Conservation (phyloP, 106 monocot genomes). For the Dioscorea dumetorum region DNA sequence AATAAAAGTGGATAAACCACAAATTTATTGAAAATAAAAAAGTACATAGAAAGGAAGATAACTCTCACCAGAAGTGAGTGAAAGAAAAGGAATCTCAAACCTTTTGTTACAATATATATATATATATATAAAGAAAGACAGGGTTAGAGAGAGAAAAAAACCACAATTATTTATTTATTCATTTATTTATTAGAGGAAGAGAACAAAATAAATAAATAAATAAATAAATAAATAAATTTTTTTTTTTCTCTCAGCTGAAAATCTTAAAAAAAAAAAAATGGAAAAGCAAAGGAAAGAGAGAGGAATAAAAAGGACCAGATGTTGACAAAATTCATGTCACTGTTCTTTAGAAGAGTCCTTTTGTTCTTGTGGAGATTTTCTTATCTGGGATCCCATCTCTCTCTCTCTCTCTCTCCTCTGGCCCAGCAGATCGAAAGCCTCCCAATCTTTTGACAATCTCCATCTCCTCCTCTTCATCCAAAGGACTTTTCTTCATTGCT, state of each 20-base stretch:
- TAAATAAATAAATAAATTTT: too few species aligned
- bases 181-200: background rate
- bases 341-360: conserved; percentile 65
- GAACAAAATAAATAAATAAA: background rate
- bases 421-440: conserved; percentile 40
- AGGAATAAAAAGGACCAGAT: conserved; percentile 51
- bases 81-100: background rate
- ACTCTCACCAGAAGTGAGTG: too few species aligned
- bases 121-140: background rate
- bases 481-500: conserved; percentile 3
- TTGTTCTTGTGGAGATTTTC: conserved; percentile 53
- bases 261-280: background rate
- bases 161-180: background rate
- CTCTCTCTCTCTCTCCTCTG: conserved; percentile 14
- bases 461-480: background rate
- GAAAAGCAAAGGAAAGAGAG: conserved; percentile 5
- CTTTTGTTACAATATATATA: background rate
- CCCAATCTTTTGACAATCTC: conserved; percentile 18
- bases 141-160: background rate
- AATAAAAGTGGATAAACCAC: too few species aligned
- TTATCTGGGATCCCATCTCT: conserved; percentile 30
- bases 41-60: too few species aligned
- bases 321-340: conserved; percentile 73
- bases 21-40: too few species aligned
- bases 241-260: too few species aligned